A percentile compares a stretch with the other conserved stretches of the same genome.
Conservation (phyloP, 2,329 filamentous ascomycete genomes). For the Sphaerulina populicola region DNA sequence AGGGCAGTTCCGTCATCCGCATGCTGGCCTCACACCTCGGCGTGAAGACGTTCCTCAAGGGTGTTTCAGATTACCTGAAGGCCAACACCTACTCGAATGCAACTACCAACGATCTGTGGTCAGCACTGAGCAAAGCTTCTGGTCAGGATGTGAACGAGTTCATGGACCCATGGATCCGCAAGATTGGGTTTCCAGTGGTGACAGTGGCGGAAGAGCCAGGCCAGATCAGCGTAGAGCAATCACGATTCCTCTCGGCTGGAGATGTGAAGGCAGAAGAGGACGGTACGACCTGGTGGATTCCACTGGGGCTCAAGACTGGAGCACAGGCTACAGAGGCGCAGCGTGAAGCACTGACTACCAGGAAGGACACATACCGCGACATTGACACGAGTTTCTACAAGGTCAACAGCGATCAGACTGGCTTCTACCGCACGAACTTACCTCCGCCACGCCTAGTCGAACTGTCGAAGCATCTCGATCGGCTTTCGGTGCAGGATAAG, state of each 20-base stretch:
- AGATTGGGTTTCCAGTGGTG: constrained; percentile 88
- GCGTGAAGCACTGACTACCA: constrained; percentile 61
- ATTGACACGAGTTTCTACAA: constrained; percentile 81
- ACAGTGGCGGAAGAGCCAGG: constrained; percentile 76
- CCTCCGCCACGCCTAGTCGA: constrained; percentile 73
- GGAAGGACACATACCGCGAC: constrained; percentile 66
- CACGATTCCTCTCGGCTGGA: constrained; percentile 81
- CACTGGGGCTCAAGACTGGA: constrained; percentile 74
- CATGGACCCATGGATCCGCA: constrained; percentile 92
- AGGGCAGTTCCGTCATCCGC: constrained; percentile 90
- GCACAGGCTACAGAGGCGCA: constrained; percentile 54
- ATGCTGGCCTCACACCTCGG: constrained; percentile 92
- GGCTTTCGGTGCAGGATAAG: constrained; percentile 77
- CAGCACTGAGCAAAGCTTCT: constrained; percentile 76
- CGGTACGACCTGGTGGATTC: constrained; percentile 90
- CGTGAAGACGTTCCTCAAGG: constrained; percentile 77
- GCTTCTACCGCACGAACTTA: constrained; percentile 90
- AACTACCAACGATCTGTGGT: constrained; percentile 85
- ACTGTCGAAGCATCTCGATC: constrained; percentile 66
- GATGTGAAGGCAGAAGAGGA: constrained; percentile 89
- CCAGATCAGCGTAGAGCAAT: constrained; percentile 74
- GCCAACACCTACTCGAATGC: constrained; percentile 82
- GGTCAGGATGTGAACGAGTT: constrained; percentile 76
- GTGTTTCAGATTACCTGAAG: constrained; percentile 83
- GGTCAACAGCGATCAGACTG: constrained; percentile 80